A percentile compares a stretch with the other conserved stretches of the same genome.
Conservation (phyloP, 2,329 filamentous ascomycete species). For the Verticillium alfalfae region DNA sequence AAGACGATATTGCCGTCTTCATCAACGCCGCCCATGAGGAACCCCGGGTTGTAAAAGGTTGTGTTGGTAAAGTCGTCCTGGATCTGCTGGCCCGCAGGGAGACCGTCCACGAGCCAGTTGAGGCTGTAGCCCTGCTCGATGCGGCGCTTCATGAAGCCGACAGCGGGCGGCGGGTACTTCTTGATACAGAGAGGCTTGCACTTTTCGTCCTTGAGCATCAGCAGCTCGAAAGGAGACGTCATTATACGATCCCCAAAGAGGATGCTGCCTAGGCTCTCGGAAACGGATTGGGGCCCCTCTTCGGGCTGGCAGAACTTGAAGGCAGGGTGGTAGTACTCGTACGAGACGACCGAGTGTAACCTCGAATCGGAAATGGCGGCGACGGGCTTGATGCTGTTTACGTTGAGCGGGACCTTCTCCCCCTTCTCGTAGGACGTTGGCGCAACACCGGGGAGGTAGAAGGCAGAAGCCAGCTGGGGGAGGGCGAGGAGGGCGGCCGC, state of each 20-base stretch:
- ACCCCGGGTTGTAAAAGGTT: constrained; percentile 87
- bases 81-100: constrained; percentile 83
- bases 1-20: constrained; percentile 56
- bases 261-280: constrained; percentile 91
- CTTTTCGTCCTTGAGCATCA: constrained; percentile 80
- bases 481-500: constrained; percentile 40
- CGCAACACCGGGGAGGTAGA: constrained; percentile 94
- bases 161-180: constrained; percentile 57
- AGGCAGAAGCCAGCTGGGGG: constrained; percentile 60
- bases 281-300: constrained; percentile 69
- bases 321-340: constrained; percentile 86
- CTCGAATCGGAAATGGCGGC: constrained; percentile 71
- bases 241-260: constrained; percentile 95
- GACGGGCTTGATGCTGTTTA: constrained; percentile 88
- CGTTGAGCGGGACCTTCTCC: constrained; percentile 78
- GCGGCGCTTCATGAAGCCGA: constrained; percentile 74
- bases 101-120: constrained; percentile 92
- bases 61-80: constrained; percentile 70
- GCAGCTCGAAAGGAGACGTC: constrained; percentile 88
- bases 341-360: constrained; percentile 88
- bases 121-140: constrained; percentile 85
- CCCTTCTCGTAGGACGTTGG: constrained; percentile 83
- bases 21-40: constrained; percentile 63
- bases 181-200: constrained; percentile 76
- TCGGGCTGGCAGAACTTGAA: constrained; percentile 87